Percentiles rank a stretch among this genome's conserved stretches.
Evolutionary conservation across 2,329 filamentous ascomycete genomes (phyloP).

Genomic region (Akanthomyces lecanii): DNA sequence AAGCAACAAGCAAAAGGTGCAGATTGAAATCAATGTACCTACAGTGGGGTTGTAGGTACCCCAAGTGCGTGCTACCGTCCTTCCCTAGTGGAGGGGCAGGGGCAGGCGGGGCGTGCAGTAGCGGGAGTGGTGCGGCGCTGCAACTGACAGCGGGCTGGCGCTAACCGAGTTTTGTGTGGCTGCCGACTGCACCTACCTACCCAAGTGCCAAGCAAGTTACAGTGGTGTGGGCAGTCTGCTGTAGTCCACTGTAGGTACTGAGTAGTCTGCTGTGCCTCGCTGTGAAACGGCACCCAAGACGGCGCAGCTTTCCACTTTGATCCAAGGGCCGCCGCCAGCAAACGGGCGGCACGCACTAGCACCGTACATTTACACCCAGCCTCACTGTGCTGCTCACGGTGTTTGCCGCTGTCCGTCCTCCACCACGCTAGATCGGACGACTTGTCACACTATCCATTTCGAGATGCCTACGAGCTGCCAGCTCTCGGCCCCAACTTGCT

Average conservation of each 20-base stretch:
- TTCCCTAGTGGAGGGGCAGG: neutral
- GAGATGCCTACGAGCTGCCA: neutral
- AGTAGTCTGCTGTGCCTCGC: no score
- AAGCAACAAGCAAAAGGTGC: neutral
- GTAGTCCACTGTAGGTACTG: neutral
- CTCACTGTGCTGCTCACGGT: neutral
- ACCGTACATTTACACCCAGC: neutral
- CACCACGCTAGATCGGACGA: slow-evolving; percentile 11
- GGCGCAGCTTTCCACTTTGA: neutral
- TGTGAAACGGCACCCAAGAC: neutral
- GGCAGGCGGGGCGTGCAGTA: neutral
- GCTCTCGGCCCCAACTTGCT: neutral
- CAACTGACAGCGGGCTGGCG: neutral
- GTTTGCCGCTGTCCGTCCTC: slow-evolving; percentile 6
- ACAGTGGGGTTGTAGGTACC: no score
- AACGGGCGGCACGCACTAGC: neutral
- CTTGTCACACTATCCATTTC: neutral
- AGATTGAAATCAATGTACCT: neutral
- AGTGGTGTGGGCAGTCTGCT: neutral
- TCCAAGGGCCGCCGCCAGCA: neutral
- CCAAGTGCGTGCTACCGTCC: no score
- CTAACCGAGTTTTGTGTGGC: neutral
- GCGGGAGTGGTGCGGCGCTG: slow-evolving; percentile 3
- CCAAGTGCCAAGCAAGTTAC: neutral
- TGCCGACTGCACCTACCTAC: neutral